Conservation (phyloP, 257 asterid genomes). For the Ehretia macrophylla region DNA sequence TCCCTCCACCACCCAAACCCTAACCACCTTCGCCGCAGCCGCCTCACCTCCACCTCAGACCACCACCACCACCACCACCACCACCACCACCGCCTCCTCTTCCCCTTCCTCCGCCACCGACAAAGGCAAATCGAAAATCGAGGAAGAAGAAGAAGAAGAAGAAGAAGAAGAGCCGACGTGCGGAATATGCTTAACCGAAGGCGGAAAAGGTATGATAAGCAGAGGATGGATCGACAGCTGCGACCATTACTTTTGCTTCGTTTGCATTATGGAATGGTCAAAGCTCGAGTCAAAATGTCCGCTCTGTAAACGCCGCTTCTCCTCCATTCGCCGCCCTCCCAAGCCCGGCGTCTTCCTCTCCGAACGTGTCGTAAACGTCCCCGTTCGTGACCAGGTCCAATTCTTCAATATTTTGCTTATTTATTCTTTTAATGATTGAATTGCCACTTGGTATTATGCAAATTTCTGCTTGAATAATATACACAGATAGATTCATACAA, state of each 20-base stretch:
- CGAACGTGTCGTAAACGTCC: constrained; percentile 51
- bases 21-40: not conserved
- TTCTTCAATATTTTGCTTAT: not conserved
- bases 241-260: constrained; percentile 64
- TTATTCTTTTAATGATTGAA: too few species aligned
- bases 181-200: constrained; percentile 63
- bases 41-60: not conserved
- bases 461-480: too few species aligned
- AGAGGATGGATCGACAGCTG: constrained; percentile 70
- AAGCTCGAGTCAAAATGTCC: constrained; percentile 80
- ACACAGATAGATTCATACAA: too few species aligned
- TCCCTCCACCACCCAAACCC: not conserved
- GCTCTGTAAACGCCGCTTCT: constrained; percentile 67
- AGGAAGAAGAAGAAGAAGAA: constrained; percentile 8
- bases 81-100: constrained; percentile 1
- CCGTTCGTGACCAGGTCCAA: constrained; percentile 69
- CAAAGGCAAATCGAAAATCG: constrained; percentile 38
- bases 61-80: not conserved
- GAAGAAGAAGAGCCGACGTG: constrained; percentile 27
- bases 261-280: constrained; percentile 81
- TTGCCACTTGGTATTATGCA: too few species aligned
- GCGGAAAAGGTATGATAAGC: constrained; percentile 25
- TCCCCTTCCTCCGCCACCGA: not conserved
- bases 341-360: constrained; percentile 45
- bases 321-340: constrained; percentile 60